Conservation (phyloP, 805 yeast genomes). For the Wickerhamiella slavikovae region DNA sequence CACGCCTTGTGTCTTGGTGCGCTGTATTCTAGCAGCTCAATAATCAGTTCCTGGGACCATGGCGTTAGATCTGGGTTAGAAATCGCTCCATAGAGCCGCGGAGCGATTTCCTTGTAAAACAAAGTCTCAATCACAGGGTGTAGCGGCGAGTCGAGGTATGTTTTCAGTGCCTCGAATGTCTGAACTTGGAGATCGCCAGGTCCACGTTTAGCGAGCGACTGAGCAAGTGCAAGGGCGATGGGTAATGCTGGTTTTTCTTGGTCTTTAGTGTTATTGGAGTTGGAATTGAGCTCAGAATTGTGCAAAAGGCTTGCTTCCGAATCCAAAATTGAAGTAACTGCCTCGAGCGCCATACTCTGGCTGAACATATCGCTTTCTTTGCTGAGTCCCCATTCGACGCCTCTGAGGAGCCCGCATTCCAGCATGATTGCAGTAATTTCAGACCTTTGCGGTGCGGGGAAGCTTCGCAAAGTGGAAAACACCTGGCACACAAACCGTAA, state of each 20-base stretch:
- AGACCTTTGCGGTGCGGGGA: conserved; percentile 38
- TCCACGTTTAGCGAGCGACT: conserved; percentile 38
- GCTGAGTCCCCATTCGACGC: conserved; percentile 51
- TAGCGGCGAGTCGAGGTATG: conserved; percentile 38
- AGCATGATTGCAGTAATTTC: conserved; percentile 45
- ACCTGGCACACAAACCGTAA: conserved; percentile 65
- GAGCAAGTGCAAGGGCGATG: conserved; percentile 24
- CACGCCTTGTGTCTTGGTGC: too few relatives aligned
- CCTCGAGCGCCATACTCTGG: conserved; percentile 61
- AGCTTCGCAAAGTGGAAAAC: conserved; percentile 47
- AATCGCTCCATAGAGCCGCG: conserved; percentile 30
- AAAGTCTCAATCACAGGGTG: conserved; percentile 8
- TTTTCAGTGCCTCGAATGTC: conserved; percentile 63
- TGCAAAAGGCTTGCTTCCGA: conserved; percentile 50
- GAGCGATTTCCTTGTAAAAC: conserved; percentile 44
- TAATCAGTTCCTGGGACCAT: too few relatives aligned
- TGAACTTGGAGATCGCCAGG: conserved; percentile 62
- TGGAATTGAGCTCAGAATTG: conserved; percentile 3
- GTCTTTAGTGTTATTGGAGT: too few relatives aligned
- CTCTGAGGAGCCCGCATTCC: conserved; percentile 44
- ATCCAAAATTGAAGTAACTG: conserved; percentile 61
- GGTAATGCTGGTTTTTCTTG: too few relatives aligned
- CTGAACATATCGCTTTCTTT: conserved; percentile 26
- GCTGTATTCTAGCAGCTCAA: too few relatives aligned
- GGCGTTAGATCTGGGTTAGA: conserved; percentile 15